phyloP scores from a whole-genome alignment of 192 early-diverging fungal genomes.

The Coemansia sp. region DNA sequence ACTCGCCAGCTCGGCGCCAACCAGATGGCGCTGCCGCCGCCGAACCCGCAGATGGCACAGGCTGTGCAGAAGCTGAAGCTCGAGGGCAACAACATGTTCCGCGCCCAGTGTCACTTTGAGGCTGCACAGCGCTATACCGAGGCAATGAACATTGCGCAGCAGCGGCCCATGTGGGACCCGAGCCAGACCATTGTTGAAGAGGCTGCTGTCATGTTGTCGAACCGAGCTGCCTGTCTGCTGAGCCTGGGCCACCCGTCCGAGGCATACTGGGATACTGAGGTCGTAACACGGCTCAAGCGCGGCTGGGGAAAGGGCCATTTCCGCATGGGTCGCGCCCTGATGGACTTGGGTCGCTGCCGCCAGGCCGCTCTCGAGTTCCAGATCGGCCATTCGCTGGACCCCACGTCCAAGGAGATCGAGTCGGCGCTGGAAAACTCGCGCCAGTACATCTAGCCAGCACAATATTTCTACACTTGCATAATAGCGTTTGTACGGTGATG shows the following conservation, averaged over 20 bases:
- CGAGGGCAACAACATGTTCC: constrained; percentile 88
- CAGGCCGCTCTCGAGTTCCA: constrained; percentile 84
- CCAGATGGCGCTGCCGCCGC: constrained; percentile 65
- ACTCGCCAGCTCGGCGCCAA: constrained; percentile 61
- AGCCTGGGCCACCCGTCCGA: constrained; percentile 64
- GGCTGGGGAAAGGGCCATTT: constrained; percentile 76
- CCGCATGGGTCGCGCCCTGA: constrained; percentile 79
- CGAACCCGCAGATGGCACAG: constrained; percentile 60
- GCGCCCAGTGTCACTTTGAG: constrained; percentile 73
- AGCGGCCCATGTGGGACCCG: constrained; percentile 75
- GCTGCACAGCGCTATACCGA: constrained; percentile 86
- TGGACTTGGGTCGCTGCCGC: constrained; percentile 72
- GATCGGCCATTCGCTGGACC: constrained; percentile 73
- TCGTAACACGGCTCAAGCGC: constrained; percentile 64
- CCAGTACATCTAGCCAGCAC: constrained; percentile 9
- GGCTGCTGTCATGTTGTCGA: constrained; percentile 62
- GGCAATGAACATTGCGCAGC: constrained; percentile 77
- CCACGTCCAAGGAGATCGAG: constrained; percentile 71
- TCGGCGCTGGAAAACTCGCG: constrained; percentile 70
- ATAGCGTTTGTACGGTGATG: too few relatives aligned
- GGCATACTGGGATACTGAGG: constrained; percentile 70
- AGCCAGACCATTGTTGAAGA: constrained; percentile 65
- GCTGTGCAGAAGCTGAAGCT: constrained; percentile 61
- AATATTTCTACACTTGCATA: too few relatives aligned
- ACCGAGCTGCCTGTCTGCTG: constrained; percentile 66